Evolutionary conservation across 2,329 filamentous ascomycete genomes (phyloP), one percentile per base, ranked within the genome.

Genomic region (Aspergillus pseudonomiae): DNA sequence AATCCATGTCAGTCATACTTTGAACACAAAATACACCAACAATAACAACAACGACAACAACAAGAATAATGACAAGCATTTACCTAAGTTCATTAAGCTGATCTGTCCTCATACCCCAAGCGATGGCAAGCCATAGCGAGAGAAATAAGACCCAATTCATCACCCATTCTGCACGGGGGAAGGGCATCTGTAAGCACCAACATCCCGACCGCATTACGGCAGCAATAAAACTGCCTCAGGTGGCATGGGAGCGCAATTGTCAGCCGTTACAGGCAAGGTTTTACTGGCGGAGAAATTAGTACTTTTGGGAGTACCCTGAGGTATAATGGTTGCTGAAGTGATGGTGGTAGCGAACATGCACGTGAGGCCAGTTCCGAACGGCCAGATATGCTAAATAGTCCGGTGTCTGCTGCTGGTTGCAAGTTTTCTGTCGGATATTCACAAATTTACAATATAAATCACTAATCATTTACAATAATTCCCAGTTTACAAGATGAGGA

Each of bases 171-270:
- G 69, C 69, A 68, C 65, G 69, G 65, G 70, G 68, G 70, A 71
- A 67, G 71, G 71, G 74, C 77, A 78, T 76, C 66, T 71, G 73
- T 66, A 66, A 73, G 70, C 71, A 73, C 71, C 74, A 72, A 73
- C 77, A 79, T 78, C 74, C 75, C 75, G 74, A 75, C 73, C 73
- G 75, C 78, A 80, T 80, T 73, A 76, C 75, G 70, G 68, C 66
- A 69, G 68, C 66, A 65, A 70, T 69, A 67, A 68, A 62, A 62
- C 60, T 55, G 68, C 63, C 61, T 63, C 62, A 63, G 61, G 61
- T 63, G 60, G 67, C 71, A 73, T 75, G 69, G 62, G 68, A 70
- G 65, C 65, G 62, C 56, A 58, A 60, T 64, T 57, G 56, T 63
- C 45, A 59, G 50, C 43, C 80, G 78, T 10, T 62, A 52, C 6